Conservation (phyloP, 305 asterid species). For the Rubia peregrina region DNA sequence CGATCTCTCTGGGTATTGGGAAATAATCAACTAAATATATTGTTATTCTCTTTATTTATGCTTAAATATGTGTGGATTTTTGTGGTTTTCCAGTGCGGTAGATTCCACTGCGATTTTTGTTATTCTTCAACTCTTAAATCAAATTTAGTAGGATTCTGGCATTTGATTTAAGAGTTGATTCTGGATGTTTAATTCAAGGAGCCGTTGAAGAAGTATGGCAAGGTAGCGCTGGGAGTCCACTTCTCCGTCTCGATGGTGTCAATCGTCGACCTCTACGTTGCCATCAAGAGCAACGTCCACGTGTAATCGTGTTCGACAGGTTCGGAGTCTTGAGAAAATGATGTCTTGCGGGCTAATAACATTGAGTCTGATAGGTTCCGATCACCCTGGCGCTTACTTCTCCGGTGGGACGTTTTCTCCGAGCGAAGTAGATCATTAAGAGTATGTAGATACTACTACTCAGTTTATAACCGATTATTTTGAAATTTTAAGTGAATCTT, state of each 20-base stretch:
- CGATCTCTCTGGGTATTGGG: too few relatives aligned
- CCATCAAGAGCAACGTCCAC: conserved; percentile 66
- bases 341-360: background rate
- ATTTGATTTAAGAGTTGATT: too few relatives aligned
- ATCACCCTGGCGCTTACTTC: conserved; percentile 74
- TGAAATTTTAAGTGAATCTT: background rate
- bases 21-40: too few relatives aligned
- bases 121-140: too few relatives aligned
- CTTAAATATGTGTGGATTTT: too few relatives aligned
- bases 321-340: conserved; percentile 37
- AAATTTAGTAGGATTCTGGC: too few relatives aligned
- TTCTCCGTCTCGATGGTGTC: conserved; percentile 66
- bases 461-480: background rate
- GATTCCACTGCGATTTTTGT: too few relatives aligned
- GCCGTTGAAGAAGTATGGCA: conserved; percentile 65
- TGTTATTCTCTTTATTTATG: too few relatives aligned
- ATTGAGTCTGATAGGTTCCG: conserved; percentile 46
- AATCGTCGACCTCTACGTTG: conserved; percentile 52
- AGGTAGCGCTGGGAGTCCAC: conserved; percentile 74
- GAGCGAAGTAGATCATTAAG: conserved; percentile 49
- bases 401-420: conserved; percentile 66
- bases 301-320: conserved; percentile 56
- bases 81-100: too few relatives aligned
- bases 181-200: conserved; percentile 35
- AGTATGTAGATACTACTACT: conserved; percentile 21